Conservation (phyloP, 257 asterid genomes). For the Henckelia pumila region DNA sequence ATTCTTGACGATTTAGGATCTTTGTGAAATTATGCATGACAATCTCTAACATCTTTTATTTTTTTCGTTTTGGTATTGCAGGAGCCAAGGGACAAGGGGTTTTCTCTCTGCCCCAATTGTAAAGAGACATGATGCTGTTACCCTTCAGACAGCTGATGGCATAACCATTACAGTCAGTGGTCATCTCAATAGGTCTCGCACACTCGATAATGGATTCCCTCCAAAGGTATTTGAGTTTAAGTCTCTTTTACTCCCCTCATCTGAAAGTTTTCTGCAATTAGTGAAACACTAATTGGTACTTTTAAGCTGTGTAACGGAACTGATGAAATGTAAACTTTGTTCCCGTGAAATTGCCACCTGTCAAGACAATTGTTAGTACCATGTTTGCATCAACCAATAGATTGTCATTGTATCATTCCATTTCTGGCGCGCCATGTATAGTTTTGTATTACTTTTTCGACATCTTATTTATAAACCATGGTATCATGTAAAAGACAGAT, state of each 20-base stretch:
- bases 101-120: slow-evolving; percentile 56
- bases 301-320: background rate
- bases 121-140: slow-evolving; percentile 54
- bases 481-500: background rate
- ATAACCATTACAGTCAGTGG: slow-evolving; percentile 50
- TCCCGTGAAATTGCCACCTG: background rate
- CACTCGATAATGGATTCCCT: slow-evolving; percentile 61
- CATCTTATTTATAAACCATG: background rate
- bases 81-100: slow-evolving; percentile 43
- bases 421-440: background rate
- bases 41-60: background rate
- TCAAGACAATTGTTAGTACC: background rate
- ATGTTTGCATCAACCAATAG: background rate
- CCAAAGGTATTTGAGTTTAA: slow-evolving; percentile 40
- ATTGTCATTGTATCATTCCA: background rate
- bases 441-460: background rate
- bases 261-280: background rate
- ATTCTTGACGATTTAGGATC: background rate
- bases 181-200: slow-evolving; percentile 44
- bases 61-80: slow-evolving; percentile 28
- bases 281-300: background rate
- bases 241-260: slow-evolving; percentile 1
- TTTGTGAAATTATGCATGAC: background rate
- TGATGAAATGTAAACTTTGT: too few species aligned
- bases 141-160: slow-evolving; percentile 63